Conservation (phyloP, 768 basidiomycete species). For the Phaffia australis region DNA sequence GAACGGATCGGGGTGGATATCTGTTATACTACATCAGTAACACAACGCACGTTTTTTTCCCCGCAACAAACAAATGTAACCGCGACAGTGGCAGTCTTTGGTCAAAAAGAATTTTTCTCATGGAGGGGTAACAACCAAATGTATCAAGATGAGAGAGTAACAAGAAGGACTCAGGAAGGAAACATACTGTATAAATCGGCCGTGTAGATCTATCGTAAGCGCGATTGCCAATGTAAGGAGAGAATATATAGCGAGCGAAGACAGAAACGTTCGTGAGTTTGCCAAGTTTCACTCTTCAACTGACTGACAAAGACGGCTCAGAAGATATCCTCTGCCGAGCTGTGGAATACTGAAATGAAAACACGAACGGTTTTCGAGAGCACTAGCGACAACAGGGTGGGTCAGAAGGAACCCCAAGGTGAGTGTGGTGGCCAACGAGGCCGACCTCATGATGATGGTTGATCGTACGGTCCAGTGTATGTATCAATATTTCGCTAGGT, state of each 20-base stretch:
- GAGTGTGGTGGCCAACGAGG: too few species aligned
- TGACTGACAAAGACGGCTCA: too few species aligned
- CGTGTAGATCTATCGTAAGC: conserved; percentile 41
- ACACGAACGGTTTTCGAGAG: too few species aligned
- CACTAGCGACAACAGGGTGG: too few species aligned
- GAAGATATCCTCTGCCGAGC: too few species aligned
- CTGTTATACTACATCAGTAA: conserved; percentile 46
- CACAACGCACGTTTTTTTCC: background rate
- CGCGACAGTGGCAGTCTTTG: background rate
- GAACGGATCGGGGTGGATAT: conserved; percentile 69
- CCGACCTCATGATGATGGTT: too few species aligned
- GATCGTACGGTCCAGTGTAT: too few species aligned
- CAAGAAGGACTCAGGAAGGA: background rate
- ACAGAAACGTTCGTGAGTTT: too few species aligned
- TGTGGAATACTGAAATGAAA: too few species aligned
- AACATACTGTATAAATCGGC: conserved; percentile 56
- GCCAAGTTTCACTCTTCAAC: too few species aligned
- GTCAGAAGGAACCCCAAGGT: too few species aligned
- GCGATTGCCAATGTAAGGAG: background rate
- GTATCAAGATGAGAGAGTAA: background rate
- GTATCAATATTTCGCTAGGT: too few species aligned
- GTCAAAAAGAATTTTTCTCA: background rate
- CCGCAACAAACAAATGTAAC: background rate
- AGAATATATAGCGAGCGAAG: background rate
- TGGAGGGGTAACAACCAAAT: background rate